A percentile compares a stretch with the other conserved stretches of the same genome.
These are phyloP conservation scores for Penicillium pulvis DNA, from an alignment of 495 filamentous ascomycete species.

Conservation along the genomic window DNA sequence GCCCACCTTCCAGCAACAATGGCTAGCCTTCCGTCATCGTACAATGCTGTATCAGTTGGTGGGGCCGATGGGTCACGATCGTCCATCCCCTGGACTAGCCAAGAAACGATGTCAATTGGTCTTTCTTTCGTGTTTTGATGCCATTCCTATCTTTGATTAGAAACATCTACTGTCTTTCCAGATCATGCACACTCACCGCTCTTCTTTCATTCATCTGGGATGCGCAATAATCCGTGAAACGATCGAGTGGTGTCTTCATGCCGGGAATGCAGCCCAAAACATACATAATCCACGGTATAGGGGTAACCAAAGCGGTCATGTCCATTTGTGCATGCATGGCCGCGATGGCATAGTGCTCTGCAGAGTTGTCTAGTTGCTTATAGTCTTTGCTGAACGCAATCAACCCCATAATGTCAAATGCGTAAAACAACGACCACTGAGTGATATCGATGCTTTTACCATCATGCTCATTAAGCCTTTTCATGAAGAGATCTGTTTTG, in stretches of 20 bases:
- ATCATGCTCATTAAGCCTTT: neutral
- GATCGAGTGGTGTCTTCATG: neutral
- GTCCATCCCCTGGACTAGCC: constrained; percentile 29
- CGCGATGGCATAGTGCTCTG: neutral
- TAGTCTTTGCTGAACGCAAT: constrained; percentile 4
- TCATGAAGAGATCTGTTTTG: neutral
- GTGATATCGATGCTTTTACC: neutral
- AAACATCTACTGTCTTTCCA: neutral
- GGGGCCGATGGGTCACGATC: constrained; percentile 20
- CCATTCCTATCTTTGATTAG: constrained; percentile 8
- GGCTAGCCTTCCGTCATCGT: constrained; percentile 25
- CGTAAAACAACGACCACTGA: neutral
- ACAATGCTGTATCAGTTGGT: constrained; percentile 16
- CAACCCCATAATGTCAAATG: constrained; percentile 2
- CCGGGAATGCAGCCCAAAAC: neutral
- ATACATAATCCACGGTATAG: neutral
- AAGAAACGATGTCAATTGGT: constrained; percentile 31
- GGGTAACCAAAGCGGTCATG: neutral
- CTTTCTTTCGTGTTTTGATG: constrained; percentile 7
- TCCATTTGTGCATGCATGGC: neutral
- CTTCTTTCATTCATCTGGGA: neutral
- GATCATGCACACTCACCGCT: neutral
- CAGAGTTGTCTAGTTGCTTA: neutral
- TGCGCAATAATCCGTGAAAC: neutral
- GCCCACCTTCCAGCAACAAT: constrained; percentile 36